phyloP scores from a whole-genome alignment of 208 protist species.

The Leptomonas pyrrhocoris region DNA sequence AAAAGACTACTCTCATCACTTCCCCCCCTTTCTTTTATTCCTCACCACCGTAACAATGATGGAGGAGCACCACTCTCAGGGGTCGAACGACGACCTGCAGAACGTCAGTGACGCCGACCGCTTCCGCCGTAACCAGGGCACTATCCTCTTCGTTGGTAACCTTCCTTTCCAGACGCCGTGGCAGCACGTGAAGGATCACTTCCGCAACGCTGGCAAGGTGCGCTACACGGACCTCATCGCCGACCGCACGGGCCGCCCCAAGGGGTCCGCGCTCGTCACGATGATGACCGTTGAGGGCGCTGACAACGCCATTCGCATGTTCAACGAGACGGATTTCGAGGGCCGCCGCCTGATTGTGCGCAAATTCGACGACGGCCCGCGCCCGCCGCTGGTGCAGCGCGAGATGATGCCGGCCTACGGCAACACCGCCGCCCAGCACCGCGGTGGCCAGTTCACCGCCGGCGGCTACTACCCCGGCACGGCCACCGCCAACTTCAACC shows the following conservation, averaged over 20 bases:
- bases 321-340: constrained; percentile 90
- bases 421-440: constrained; percentile 30
- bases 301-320: constrained; percentile 70
- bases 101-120: constrained; percentile 28
- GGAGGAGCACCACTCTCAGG: constrained; percentile 37
- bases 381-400: constrained; percentile 75
- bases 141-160: constrained; percentile 89
- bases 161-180: constrained; percentile 87
- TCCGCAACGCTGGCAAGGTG: constrained; percentile 82
- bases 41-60: constrained; percentile 32
- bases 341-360: constrained; percentile 88
- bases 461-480: constrained; percentile 24
- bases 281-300: constrained; percentile 78
- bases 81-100: constrained; percentile 34
- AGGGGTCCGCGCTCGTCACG: constrained; percentile 85
- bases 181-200: constrained; percentile 91
- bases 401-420: constrained; percentile 73
- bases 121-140: constrained; percentile 65
- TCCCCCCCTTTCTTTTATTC: constrained; percentile 1
- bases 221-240: constrained; percentile 88
- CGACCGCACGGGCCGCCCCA: constrained; percentile 70
- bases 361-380: constrained; percentile 81
- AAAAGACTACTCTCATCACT: constrained; percentile 9
- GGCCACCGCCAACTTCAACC: constrained; percentile 24
- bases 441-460: constrained; percentile 21